These are phyloP conservation scores for Ustilaginoidea virens DNA, from an alignment of 2,329 filamentous ascomycete genomes.

Conservation along the genomic window DNA sequence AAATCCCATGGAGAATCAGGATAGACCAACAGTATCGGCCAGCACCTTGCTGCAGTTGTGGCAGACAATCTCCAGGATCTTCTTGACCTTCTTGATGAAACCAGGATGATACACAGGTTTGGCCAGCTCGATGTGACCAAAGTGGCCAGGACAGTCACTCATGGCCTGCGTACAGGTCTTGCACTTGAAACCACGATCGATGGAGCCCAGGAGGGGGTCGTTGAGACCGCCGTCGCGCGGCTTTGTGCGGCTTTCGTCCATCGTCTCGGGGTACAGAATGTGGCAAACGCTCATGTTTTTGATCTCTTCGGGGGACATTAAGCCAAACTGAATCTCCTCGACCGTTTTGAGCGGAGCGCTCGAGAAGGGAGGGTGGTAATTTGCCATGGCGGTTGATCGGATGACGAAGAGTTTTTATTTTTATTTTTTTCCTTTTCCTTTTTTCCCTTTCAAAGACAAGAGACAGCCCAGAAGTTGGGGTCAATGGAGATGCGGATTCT, in stretches of 20 bases:
- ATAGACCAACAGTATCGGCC: conserved; percentile 88
- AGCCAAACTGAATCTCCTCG: conserved; percentile 97
- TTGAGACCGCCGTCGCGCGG: conserved; percentile 87
- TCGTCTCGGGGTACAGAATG: conserved; percentile 96
- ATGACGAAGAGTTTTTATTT: too few species aligned
- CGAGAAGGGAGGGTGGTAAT: conserved; percentile 78
- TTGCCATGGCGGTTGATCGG: conserved; percentile 58
- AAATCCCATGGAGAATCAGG: conserved; percentile 36
- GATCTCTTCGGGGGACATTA: conserved; percentile 96
- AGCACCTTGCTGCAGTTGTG: conserved; percentile 97
- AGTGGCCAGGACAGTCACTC: conserved; percentile 92
- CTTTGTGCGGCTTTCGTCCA: conserved; percentile 89
- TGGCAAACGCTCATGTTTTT: conserved; percentile 97
- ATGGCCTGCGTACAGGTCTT: conserved; percentile 93
- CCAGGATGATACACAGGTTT: conserved; percentile 90
- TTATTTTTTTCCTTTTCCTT: too few species aligned
- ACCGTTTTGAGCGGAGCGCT: conserved; percentile 94
- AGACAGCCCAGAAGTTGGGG: too few species aligned
- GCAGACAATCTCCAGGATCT: conserved; percentile 96
- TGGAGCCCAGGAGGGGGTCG: conserved; percentile 88
- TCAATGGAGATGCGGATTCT: too few species aligned
- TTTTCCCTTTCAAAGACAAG: too few species aligned
- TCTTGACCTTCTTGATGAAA: conserved; percentile 98
- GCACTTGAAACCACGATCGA: conserved; percentile 91
- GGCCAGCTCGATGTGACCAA: conserved; percentile 95